phyloP scores from a whole-genome alignment of 2,329 filamentous ascomycete species.

The Nemania sp. region DNA sequence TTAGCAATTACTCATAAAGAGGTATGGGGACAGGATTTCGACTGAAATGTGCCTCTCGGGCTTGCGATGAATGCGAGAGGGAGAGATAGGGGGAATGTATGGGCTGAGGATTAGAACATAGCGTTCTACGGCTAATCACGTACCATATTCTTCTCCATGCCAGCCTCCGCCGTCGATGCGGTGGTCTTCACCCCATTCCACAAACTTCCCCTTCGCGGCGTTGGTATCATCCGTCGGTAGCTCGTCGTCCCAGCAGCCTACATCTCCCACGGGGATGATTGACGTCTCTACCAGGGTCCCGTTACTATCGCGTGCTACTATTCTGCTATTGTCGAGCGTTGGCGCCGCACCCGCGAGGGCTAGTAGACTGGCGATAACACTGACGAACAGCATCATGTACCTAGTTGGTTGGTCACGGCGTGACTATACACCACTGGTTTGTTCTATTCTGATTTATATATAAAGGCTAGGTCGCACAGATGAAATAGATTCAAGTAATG shows the following conservation, averaged over 20 bases:
- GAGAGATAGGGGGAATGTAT: neutral
- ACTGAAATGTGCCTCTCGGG: too few species aligned
- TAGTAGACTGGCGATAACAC: neutral
- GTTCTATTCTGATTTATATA: too few species aligned
- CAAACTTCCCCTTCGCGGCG: neutral
- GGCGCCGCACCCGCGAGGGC: neutral
- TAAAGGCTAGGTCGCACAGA: too few species aligned
- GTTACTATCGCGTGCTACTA: neutral
- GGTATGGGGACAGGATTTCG: too few species aligned
- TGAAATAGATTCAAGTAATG: neutral
- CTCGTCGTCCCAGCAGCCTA: constrained; percentile 17
- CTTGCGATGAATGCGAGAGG: too few species aligned
- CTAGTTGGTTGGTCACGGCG: too few species aligned
- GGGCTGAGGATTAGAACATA: too few species aligned
- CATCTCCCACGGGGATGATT: constrained; percentile 7
- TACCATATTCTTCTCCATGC: constrained; percentile 11
- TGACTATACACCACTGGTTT: too few species aligned
- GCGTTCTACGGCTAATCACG: neutral
- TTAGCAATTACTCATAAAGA: neutral
- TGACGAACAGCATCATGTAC: constrained; percentile 3
- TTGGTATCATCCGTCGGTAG: neutral
- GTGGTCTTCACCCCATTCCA: neutral
- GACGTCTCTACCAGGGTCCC: neutral
- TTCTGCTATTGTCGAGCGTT: neutral
- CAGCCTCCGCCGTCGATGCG: neutral